Evolutionary conservation across 345 rosid genomes (phyloP).

Genomic region (Bretschneidera sinensis): DNA sequence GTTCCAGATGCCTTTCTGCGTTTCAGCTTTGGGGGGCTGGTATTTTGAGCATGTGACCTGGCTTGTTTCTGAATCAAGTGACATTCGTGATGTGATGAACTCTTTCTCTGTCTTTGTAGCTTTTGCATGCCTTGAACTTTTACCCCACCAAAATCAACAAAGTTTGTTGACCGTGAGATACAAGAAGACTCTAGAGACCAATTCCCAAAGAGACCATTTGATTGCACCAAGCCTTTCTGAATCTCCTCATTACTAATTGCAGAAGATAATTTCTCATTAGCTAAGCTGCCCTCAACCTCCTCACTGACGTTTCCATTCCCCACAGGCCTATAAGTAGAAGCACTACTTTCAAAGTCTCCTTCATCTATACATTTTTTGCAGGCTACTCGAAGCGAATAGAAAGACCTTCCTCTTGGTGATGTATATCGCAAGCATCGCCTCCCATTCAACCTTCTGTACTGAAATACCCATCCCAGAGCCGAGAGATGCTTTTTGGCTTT

Average conservation of each 20-base stretch:
- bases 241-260: constrained; percentile 1
- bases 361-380: constrained; percentile 29
- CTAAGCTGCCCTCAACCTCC: constrained; percentile 10
- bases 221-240: constrained; percentile 10
- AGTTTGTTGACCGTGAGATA: neutral
- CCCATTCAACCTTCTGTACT: neutral
- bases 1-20: constrained; percentile 6
- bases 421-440: constrained; percentile 22
- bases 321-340: constrained; percentile 9
- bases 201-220: constrained; percentile 4
- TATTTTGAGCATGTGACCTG: constrained; percentile 14
- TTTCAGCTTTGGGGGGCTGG: constrained; percentile 7
- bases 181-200: constrained; percentile 8
- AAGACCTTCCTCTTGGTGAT: constrained; percentile 37
- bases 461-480: constrained; percentile 45
- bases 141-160: neutral
- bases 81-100: constrained; percentile 4
- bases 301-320: constrained; percentile 6
- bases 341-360: constrained; percentile 7
- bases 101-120: constrained; percentile 25
- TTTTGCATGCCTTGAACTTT: constrained; percentile 19
- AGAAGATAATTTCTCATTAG: constrained; percentile 8
- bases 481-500: constrained; percentile 47
- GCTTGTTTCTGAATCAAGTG: constrained; percentile 9
- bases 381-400: constrained; percentile 39